Percentiles rank a stretch among this genome's conserved stretches.
Conservation (phyloP, 768 basidiomycete genomes). For the Albatrellus ellisii region DNA sequence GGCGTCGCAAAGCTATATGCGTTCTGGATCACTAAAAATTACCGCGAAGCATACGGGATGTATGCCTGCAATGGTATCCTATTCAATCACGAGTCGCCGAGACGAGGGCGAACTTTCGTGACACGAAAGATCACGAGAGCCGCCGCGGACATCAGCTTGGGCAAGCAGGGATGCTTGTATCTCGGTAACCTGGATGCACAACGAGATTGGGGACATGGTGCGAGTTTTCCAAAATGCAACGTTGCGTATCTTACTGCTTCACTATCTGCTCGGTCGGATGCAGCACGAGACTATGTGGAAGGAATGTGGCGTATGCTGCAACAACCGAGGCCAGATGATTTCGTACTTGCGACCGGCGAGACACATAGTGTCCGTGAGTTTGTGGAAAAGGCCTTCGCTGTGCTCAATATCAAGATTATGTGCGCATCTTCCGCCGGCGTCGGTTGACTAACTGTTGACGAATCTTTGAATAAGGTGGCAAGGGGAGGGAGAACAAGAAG, state of each 20-base stretch:
- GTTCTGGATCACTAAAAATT: conserved; percentile 86
- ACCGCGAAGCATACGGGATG: conserved; percentile 93
- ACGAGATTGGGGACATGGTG: conserved; percentile 97
- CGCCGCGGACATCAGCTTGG: conserved; percentile 81
- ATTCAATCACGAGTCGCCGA: conserved; percentile 97
- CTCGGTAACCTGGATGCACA: conserved; percentile 90
- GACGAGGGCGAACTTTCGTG: conserved; percentile 90
- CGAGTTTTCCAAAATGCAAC: conserved; percentile 15
- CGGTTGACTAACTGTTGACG: neutral
- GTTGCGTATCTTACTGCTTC: neutral
- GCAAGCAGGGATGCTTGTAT: conserved; percentile 84
- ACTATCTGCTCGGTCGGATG: neutral
- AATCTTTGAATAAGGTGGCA: conserved; percentile 45
- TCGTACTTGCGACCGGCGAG: conserved; percentile 92
- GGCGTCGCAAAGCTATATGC: conserved; percentile 92
- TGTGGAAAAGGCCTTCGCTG: conserved; percentile 74
- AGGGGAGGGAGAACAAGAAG: conserved; percentile 61
- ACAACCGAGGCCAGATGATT: conserved; percentile 73
- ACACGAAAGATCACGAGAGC: conserved; percentile 91
- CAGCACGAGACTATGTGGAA: conserved; percentile 85
- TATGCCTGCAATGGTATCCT: conserved; percentile 94
- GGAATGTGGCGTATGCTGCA: conserved; percentile 98
- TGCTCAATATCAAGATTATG: conserved; percentile 56
- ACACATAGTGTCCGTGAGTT: conserved; percentile 92
- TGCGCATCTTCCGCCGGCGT: conserved; percentile 19